Conservation (phyloP, 139 green algal species). For the Chlamydomonas schloesseri region DNA sequence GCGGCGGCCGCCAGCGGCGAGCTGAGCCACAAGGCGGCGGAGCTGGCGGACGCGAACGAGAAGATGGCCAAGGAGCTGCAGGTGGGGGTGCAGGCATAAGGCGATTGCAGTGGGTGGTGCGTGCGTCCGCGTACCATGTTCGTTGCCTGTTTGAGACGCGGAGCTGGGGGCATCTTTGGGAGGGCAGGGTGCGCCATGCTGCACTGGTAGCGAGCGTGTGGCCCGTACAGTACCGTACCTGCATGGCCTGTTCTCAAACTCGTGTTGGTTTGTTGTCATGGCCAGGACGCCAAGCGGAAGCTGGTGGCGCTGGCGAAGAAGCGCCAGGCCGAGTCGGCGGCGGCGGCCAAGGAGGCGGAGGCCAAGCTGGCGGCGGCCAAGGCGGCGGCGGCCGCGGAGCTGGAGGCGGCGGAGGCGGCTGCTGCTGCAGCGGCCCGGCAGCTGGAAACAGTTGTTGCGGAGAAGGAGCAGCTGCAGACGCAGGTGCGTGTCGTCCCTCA, state of each 20-base stretch:
- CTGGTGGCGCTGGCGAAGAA: conserved; percentile 49
- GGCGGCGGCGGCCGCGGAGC: not conserved
- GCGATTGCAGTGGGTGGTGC: no score
- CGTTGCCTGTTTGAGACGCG: no score
- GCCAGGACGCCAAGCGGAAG: conserved; percentile 48
- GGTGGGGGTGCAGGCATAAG: no score
- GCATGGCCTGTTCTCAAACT: no score
- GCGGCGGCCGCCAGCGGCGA: not conserved
- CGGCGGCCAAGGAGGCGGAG: conserved; percentile 20
- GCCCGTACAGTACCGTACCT: no score
- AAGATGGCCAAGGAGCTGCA: conserved; percentile 20
- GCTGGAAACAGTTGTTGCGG: not conserved
- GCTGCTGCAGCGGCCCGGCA: not conserved
- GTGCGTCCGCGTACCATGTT: no score
- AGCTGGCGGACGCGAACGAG: not conserved
- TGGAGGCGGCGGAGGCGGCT: not conserved
- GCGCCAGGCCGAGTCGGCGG: conserved; percentile 20
- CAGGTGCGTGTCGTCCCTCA: no score
- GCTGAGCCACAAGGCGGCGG: not conserved
- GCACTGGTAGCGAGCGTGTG: no score
- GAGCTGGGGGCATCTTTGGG: no score
- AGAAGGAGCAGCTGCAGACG: no score
- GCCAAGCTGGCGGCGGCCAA: conserved; percentile 10
- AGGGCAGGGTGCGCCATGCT: no score
- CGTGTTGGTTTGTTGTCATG: no score